Percentiles rank a stretch among this genome's conserved stretches.
Evolutionary conservation across 2,329 filamentous ascomycete species (phyloP).

Genomic region (Periconia macrospinosa): DNA sequence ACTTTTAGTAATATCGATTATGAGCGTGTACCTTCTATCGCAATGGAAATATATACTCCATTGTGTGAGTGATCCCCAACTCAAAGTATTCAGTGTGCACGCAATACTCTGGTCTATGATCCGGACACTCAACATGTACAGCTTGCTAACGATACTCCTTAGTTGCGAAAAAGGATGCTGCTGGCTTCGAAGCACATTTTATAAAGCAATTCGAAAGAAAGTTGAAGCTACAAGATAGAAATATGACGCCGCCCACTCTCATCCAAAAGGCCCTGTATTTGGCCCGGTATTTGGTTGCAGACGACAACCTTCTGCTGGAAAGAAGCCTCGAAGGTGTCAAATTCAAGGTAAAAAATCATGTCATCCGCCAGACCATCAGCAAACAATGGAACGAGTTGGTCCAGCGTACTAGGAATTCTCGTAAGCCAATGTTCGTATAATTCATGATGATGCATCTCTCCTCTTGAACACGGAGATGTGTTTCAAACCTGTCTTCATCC

Average conservation of each 20-base stretch:
- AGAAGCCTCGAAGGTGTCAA: constrained; percentile 8
- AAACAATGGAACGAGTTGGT: constrained; percentile 62
- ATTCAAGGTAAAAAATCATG: constrained; percentile 8
- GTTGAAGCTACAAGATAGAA: constrained; percentile 58
- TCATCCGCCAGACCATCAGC: constrained; percentile 47
- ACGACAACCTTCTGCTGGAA: not conserved
- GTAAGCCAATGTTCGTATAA: no score
- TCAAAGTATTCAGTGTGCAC: no score
- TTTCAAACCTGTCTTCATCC: no score
- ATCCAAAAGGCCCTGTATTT: constrained; percentile 33
- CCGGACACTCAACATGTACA: no score
- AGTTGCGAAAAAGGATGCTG: constrained; percentile 53
- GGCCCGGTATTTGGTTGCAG: constrained; percentile 1
- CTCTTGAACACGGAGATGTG: no score
- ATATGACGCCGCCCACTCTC: constrained; percentile 56
- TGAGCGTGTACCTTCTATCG: constrained; percentile 58
- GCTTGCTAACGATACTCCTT: no score
- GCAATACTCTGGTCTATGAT: no score
- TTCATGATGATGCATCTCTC: no score
- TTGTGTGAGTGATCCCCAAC: constrained; percentile 32
- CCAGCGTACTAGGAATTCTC: constrained; percentile 58
- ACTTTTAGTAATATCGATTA: constrained; percentile 58
- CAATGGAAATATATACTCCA: constrained; percentile 57
- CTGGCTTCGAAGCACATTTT: constrained; percentile 56
- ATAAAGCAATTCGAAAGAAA: constrained; percentile 53